These are phyloP conservation scores for Mortierella antarctica DNA, from an alignment of 192 early-diverging fungal species.

Conservation along the genomic window DNA sequence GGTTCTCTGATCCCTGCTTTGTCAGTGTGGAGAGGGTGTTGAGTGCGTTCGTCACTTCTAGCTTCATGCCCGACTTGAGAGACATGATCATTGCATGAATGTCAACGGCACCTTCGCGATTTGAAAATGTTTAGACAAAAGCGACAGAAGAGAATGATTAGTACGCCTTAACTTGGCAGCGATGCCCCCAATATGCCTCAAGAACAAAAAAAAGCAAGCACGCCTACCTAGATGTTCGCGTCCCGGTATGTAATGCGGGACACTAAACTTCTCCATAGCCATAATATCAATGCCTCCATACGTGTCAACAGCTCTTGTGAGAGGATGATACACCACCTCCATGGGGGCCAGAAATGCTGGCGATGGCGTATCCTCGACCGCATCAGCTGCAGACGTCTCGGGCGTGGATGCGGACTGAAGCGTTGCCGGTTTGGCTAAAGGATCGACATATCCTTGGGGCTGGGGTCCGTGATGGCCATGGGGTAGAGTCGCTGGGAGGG, in stretches of 20 bases:
- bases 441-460: background rate
- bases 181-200: background rate
- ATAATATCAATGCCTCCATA: slow-evolving; percentile 83
- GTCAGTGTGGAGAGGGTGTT: slow-evolving; percentile 75
- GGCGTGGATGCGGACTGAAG: background rate
- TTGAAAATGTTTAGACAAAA: background rate
- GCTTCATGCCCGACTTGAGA: slow-evolving; percentile 77
- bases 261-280: slow-evolving; percentile 63
- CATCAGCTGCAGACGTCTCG: background rate
- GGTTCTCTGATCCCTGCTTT: slow-evolving; percentile 58
- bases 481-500: slow-evolving; percentile 18
- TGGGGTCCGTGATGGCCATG: slow-evolving; percentile 24
- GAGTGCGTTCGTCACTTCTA: slow-evolving; percentile 80
- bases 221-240: slow-evolving; percentile 61
- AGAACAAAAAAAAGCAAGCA: slow-evolving; percentile 7
- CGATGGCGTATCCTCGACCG: background rate
- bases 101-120: slow-evolving; percentile 67
- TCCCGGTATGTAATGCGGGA: slow-evolving; percentile 62
- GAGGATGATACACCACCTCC: slow-evolving; percentile 63
- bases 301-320: slow-evolving; percentile 75
- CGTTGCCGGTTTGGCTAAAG: background rate
- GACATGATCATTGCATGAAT: slow-evolving; percentile 83
- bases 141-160: slow-evolving; percentile 17
- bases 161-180: background rate
- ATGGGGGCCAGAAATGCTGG: slow-evolving; percentile 9